phyloP scores from a whole-genome alignment of 129 eudicot genomes.

The Saussurea involucrata region DNA sequence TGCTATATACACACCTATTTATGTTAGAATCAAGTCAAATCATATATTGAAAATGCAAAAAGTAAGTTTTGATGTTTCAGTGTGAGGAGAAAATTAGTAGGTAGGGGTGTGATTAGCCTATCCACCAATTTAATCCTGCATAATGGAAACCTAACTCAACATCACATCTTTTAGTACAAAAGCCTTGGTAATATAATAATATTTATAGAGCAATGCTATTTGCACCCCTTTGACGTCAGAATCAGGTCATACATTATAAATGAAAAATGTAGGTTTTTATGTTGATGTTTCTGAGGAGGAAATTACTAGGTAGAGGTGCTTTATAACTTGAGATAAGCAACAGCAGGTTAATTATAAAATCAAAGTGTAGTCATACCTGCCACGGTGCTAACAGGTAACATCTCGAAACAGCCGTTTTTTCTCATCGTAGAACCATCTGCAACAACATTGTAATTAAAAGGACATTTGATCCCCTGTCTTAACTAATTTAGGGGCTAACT shows the following conservation, averaged over 20 bases:
- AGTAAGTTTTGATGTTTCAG: not conserved
- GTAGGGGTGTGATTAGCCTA: not conserved
- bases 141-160: not conserved
- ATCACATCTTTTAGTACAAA: not conserved
- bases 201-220: too few relatives aligned
- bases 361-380: not conserved
- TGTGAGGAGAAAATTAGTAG: not conserved
- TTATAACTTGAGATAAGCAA: not conserved
- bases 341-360: not conserved
- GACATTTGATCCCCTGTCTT: too few relatives aligned
- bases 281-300: too few relatives aligned
- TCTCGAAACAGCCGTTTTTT: conserved; percentile 53
- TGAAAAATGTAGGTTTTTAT: too few relatives aligned
- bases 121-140: not conserved
- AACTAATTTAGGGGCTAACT: too few relatives aligned
- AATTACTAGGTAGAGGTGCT: too few relatives aligned
- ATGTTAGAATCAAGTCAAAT: too few relatives aligned
- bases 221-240: too few relatives aligned
- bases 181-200: too few relatives aligned
- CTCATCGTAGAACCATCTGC: conserved; percentile 79
- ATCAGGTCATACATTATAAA: too few relatives aligned
- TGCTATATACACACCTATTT: too few relatives aligned
- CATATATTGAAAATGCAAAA: not conserved
- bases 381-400: conserved; percentile 36
- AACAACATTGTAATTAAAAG: not conserved